phyloP scores from a whole-genome alignment of 441 rosid species.

The Populus tomentosa region DNA sequence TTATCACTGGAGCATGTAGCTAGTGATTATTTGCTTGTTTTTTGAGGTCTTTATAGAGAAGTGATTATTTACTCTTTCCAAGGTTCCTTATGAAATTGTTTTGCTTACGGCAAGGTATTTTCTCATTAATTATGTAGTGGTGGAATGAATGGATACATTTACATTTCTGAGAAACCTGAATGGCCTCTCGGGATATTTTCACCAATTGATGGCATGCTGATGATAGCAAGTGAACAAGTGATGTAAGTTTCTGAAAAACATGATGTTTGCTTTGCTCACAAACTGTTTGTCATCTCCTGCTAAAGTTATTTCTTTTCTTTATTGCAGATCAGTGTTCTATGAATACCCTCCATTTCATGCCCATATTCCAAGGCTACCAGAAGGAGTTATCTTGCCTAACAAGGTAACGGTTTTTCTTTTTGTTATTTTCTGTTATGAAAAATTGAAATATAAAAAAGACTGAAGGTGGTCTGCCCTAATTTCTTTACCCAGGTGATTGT shows the following conservation, averaged over 20 bases:
- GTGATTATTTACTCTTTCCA: not conserved
- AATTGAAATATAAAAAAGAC: too few relatives aligned
- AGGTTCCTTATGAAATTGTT: not conserved
- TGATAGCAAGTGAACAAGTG: slow-evolving; percentile 17
- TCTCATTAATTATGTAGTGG: slow-evolving; percentile 13
- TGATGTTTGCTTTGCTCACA: not conserved
- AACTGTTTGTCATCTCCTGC: not conserved
- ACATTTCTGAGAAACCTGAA: not conserved
- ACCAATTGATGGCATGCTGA: slow-evolving; percentile 17
- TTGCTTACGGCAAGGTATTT: not conserved
- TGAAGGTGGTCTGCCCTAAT: not conserved
- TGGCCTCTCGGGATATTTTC: slow-evolving; percentile 18
- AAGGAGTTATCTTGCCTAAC: slow-evolving; percentile 19
- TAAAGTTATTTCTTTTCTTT: not conserved
- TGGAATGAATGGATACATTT: slow-evolving; percentile 29
- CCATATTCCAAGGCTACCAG: slow-evolving; percentile 19
- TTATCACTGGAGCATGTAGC: not conserved
- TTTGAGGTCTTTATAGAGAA: not conserved
- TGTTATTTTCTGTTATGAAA: not conserved
- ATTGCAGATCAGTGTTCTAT: slow-evolving; percentile 21
- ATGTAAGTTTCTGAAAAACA: slow-evolving; percentile 19
- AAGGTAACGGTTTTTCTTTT: slow-evolving; percentile 13
- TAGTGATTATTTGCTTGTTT: not conserved
- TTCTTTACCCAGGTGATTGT: not conserved
- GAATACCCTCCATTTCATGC: slow-evolving; percentile 20